These are phyloP conservation scores for Epichloe coenophiala DNA, from an alignment of 2,329 filamentous ascomycete genomes.

Conservation along the genomic window DNA sequence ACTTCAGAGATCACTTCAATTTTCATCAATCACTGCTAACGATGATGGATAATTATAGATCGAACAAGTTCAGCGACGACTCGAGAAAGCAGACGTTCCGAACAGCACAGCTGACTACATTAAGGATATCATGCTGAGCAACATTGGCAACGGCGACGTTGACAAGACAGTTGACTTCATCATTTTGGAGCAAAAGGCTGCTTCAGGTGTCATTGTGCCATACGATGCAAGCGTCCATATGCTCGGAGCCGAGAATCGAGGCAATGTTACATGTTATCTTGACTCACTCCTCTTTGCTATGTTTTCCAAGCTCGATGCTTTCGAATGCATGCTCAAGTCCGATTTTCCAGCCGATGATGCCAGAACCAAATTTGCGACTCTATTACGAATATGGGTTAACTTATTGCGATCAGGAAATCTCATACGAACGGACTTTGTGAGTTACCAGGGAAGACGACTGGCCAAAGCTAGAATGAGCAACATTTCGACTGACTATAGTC, in stretches of 20 bases:
- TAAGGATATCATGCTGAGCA: conserved; percentile 41
- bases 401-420: conserved; percentile 73
- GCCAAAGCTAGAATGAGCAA: not conserved
- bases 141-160: conserved; percentile 53
- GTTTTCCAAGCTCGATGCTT: conserved; percentile 82
- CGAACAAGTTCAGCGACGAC: conserved; percentile 24
- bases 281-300: conserved; percentile 89
- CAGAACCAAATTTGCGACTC: conserved; percentile 58
- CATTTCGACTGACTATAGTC: conserved; percentile 6
- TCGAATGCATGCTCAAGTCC: conserved; percentile 82
- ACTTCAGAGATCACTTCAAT: not conserved
- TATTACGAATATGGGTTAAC: conserved; percentile 86
- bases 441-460: conserved; percentile 10
- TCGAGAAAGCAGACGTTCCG: conserved; percentile 31
- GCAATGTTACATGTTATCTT: conserved; percentile 84
- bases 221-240: conserved; percentile 62
- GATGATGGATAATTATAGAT: conserved; percentile 19
- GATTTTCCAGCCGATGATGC: conserved; percentile 55
- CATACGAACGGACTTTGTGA: conserved; percentile 72
- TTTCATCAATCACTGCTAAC: not conserved
- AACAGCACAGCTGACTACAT: conserved; percentile 43
- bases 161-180: conserved; percentile 67
- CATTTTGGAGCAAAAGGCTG: conserved; percentile 65
- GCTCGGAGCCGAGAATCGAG: conserved; percentile 74
- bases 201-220: conserved; percentile 62